Conservation (phyloP, 73 alveolate genomes). For the Uronychia binucleata region DNA sequence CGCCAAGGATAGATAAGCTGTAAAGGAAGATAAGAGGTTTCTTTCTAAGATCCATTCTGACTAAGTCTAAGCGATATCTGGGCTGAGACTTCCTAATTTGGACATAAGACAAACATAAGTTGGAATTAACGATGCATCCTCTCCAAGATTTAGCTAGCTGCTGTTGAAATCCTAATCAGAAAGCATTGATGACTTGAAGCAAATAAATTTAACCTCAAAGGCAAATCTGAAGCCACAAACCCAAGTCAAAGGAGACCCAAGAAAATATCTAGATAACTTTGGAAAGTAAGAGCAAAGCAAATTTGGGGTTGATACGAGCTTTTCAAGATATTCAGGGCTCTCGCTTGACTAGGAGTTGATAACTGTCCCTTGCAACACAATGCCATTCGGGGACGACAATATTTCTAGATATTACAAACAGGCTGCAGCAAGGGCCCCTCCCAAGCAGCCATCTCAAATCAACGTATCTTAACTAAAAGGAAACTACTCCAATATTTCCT, state of each 20-base stretch:
- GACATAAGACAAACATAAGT: not conserved
- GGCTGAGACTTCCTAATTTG: no score
- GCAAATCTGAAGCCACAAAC: not conserved
- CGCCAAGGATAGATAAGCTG: not conserved
- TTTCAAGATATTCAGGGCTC: not conserved
- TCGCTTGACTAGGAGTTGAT: not conserved
- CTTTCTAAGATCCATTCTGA: not conserved
- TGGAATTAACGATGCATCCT: not conserved
- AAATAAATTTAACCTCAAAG: not conserved
- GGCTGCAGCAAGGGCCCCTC: not conserved
- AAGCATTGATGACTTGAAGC: not conserved
- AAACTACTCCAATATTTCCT: not conserved
- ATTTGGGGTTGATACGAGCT: not conserved
- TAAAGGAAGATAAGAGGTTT: not conserved
- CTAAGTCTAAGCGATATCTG: no score
- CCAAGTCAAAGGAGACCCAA: not conserved
- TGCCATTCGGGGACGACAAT: not conserved
- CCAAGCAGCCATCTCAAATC: not conserved
- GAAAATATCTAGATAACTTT: not conserved
- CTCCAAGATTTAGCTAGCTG: not conserved
- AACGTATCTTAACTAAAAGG: not conserved
- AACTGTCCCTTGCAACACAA: not conserved
- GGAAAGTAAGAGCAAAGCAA: no score
- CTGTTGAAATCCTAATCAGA: not conserved
- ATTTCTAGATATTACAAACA: not conserved